Percentiles rank a stretch among this genome's conserved stretches.
Evolutionary conservation across 306 rosid genomes (phyloP).

Genomic region (Cucurbita maxima): DNA sequence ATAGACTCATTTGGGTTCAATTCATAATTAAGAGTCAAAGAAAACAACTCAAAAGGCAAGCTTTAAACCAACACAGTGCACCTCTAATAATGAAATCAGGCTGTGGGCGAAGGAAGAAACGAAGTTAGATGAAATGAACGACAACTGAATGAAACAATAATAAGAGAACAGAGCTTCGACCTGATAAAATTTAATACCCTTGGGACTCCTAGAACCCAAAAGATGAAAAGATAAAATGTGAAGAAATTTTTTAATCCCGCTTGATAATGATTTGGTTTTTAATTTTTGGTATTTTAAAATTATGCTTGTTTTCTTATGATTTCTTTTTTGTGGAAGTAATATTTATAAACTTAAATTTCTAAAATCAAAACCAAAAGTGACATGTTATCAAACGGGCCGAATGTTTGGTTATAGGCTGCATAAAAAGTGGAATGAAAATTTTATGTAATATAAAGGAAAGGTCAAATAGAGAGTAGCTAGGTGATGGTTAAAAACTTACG

Average conservation of each 20-base stretch:
- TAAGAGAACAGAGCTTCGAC: not conserved
- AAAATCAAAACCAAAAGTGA: not conserved
- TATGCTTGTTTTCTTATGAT: not conserved
- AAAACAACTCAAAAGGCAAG: not conserved
- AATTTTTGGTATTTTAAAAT: too few relatives aligned
- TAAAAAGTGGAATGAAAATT: not conserved
- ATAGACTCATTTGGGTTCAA: not conserved
- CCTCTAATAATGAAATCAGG: not conserved
- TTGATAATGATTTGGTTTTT: not conserved
- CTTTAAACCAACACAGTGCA: not conserved
- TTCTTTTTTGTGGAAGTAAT: not conserved
- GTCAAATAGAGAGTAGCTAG: not conserved
- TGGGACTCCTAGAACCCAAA: too few relatives aligned
- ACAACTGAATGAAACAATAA: not conserved
- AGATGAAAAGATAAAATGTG: too few relatives aligned
- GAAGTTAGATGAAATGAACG: not conserved
- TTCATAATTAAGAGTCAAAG: not conserved
- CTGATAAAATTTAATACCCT: not conserved
- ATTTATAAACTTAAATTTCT: too few relatives aligned
- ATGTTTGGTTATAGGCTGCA: not conserved
- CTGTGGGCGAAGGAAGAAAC: not conserved
- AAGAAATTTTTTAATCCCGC: too few relatives aligned
- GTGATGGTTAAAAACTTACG: slow-evolving; percentile 37
- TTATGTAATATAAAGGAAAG: not conserved
- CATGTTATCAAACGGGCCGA: not conserved